Base-by-base conservation (phyloP, 768 basidiomycete species). In the Mycena vitilis region DNA sequence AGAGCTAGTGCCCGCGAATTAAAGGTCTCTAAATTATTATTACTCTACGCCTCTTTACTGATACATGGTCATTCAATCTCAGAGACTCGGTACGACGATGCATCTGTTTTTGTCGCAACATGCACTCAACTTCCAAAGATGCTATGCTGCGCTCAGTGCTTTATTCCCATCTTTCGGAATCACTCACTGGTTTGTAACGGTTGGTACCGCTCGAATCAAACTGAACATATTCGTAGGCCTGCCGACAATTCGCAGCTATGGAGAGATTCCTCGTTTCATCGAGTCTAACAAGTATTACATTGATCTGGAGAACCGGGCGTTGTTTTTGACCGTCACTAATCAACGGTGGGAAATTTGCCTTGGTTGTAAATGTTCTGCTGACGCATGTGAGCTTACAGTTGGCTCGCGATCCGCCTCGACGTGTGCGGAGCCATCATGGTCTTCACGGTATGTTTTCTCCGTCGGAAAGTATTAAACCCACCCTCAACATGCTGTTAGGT, bases 81-180 rank as follows among this genome's bases (percentile, higher is more conserved):
- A 71, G 68, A 73, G 82, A 61, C 70, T 84, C 47, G 81, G 83
- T 80, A 73, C 37, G 63, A 11, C 58, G 54, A 22, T 9, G 23
- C 10, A 45, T 56, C 23, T 51, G 22, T 36, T 5, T 49, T 51
- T 25, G 15, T n/a, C 9, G 45, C 25, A 53, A 40, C 52, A 25
- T 36, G 60, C 1, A 72, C 15, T 51, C 20, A 40, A 40, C 38
- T 30, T 15, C 10, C 48, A 38, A 59, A 88, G 92, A 93, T 75
- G 84, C 90, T 10, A 87, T 91, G 80, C 82, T 94, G 6, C 90
- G 93, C 44, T 92, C 91, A 2, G 79, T 90, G 12, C 83, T 95
- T 11, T 94, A 94, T 75, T 86, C 91, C 0, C 91, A 93, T 73
- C 91, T 94, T 74, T 87, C 91, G 0, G 93, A 94, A 77, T 91